A percentile compares a stretch with the other conserved stretches of the same genome.
Conservation (phyloP, 2,329 filamentous ascomycete genomes). For the Monosporascus sp. region DNA sequence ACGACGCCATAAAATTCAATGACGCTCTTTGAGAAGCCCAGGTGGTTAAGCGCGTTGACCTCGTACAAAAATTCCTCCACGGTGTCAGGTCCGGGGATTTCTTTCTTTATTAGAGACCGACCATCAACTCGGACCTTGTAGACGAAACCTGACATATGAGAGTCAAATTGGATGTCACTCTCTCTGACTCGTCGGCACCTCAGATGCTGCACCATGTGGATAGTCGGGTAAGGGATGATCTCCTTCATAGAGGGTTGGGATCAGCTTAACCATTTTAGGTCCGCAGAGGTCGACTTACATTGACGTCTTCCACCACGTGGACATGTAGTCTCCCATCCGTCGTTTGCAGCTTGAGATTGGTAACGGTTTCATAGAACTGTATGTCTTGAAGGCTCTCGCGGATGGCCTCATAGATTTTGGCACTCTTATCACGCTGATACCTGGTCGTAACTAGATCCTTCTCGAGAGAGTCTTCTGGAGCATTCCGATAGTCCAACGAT, state of each 20-base stretch:
- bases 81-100: constrained; percentile 91
- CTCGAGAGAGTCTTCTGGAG: constrained; percentile 77
- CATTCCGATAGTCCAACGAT: constrained; percentile 84
- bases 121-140: constrained; percentile 78
- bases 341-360: constrained; percentile 90
- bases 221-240: constrained; percentile 78
- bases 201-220: constrained; percentile 70
- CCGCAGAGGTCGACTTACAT: constrained; percentile 42
- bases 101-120: constrained; percentile 83
- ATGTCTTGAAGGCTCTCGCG: constrained; percentile 89
- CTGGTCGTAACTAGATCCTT: constrained; percentile 70
- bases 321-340: constrained; percentile 84
- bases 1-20: constrained; percentile 85
- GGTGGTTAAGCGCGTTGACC: constrained; percentile 82
- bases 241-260: constrained; percentile 44
- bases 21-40: constrained; percentile 68
- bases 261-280: constrained; percentile 3
- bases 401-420: constrained; percentile 90
- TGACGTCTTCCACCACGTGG: constrained; percentile 94
- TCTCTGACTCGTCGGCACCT: constrained; percentile 61
- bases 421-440: constrained; percentile 86
- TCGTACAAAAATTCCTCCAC: constrained; percentile 97
- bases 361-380: constrained; percentile 92
- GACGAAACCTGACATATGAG: constrained; percentile 93
- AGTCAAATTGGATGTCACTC: constrained; percentile 74